These are phyloP conservation scores for Pythium folliculosum DNA, from an alignment of 352 stramenopile genomes.

Conservation along the genomic window DNA sequence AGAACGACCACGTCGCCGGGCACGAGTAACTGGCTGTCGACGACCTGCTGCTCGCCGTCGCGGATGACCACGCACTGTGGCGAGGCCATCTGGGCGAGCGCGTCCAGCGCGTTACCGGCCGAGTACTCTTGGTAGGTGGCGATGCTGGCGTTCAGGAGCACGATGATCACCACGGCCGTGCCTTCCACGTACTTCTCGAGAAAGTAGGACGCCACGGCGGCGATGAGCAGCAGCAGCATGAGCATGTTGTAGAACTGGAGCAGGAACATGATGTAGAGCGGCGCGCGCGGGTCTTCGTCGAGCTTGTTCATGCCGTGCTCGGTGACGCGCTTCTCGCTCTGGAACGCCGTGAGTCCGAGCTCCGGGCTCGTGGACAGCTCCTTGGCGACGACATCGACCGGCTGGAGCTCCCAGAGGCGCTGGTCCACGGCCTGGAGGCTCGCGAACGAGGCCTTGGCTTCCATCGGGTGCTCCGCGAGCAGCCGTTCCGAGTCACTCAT, in stretches of 20 bases:
- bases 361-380: slow-evolving; percentile 57
- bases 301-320: slow-evolving; percentile 59
- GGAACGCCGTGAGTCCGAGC: slow-evolving; percentile 40
- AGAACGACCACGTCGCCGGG: slow-evolving; percentile 89
- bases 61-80: slow-evolving; percentile 68
- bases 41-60: slow-evolving; percentile 55
- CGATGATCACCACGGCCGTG: slow-evolving; percentile 69
- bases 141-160: slow-evolving; percentile 60
- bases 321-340: slow-evolving; percentile 45
- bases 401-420: slow-evolving; percentile 53
- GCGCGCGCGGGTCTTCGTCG: slow-evolving; percentile 62
- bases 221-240: slow-evolving; percentile 65
- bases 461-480: slow-evolving; percentile 50
- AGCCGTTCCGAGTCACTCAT: slow-evolving; percentile 63
- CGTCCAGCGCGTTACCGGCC: slow-evolving; percentile 65
- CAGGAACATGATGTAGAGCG: slow-evolving; percentile 64
- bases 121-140: slow-evolving; percentile 68
- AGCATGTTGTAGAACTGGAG: slow-evolving; percentile 86
- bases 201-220: slow-evolving; percentile 50
- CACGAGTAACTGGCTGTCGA: slow-evolving; percentile 72
- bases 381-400: slow-evolving; percentile 47
- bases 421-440: slow-evolving; percentile 55
- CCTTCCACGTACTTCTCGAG: slow-evolving; percentile 70
- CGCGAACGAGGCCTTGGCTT: slow-evolving; percentile 50
- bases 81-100: slow-evolving; percentile 62